Evolutionary conservation across 2,329 filamentous ascomycete genomes (phyloP), one percentile per base, ranked within the genome.

Genomic region (Spiromastix sp.): DNA sequence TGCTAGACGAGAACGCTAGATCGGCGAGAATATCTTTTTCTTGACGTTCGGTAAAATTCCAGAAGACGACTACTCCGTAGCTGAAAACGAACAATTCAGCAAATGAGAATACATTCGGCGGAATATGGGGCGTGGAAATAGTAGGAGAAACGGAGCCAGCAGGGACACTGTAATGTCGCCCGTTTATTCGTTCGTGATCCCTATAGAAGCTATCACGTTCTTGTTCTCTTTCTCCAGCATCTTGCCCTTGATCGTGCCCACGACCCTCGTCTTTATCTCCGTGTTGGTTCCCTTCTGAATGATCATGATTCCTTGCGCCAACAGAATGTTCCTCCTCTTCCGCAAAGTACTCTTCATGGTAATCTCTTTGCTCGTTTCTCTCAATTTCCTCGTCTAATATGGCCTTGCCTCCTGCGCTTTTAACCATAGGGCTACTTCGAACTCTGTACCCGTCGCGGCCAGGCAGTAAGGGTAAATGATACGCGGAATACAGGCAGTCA

Each of bases 21-120:
- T 98, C 91, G 25, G 91, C 91, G 15, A 98, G 72, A 30, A 96
- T 85, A 50, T 95, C 87, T 60, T 94, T 95, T 57, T 98, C 91
- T 56, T 98, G 91, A 45, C 81, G 75, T 57, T 94, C 87, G 8
- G 85, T 89, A 49, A 98, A 95, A 57, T 98, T 98, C 91, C 91
- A 98, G 56, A 98, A 94, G 4, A 98, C 91, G 0, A 91, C 89
- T 1, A 98, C 89, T 13, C 91, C 91, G 53, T 98, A 98, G 11
- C 84, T 89, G 59, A 93, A 96, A 48, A 98, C 81, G 55, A 94
- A 96, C 76, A 96, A 85, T 61, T 98, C 91, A 27, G 85, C 89
- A 53, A 93, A 85, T 37, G 79, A 72, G 51, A 89, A 79, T 22
- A 79, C 75, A 52, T 85, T 77, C 4, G 81, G 73, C 1, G 74